Evolutionary conservation across 208 protist genomes (phyloP).

Genomic region (Acanthamoeba healyi): DNA sequence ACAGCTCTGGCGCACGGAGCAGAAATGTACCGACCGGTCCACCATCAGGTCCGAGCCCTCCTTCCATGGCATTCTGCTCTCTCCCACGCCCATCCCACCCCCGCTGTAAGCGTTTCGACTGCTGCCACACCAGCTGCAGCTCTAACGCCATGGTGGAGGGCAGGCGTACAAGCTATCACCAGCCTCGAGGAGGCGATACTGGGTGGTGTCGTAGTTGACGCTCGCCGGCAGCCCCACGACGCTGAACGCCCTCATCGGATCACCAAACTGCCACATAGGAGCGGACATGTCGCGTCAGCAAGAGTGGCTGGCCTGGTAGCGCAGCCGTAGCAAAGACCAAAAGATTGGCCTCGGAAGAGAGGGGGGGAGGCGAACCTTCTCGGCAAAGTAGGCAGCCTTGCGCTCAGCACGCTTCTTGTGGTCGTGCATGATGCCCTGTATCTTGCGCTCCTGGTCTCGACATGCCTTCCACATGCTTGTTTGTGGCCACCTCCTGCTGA

Average conservation of each 20-base stretch:
- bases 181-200: slow-evolving; percentile 61
- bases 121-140: background rate
- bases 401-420: slow-evolving; percentile 74
- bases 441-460: slow-evolving; percentile 43
- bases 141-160: background rate
- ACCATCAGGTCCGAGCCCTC: slow-evolving; percentile 68
- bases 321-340: background rate
- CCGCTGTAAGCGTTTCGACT: background rate
- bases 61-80: slow-evolving; percentile 64
- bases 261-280: background rate
- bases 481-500: too few species aligned
- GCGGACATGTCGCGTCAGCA: too few species aligned
- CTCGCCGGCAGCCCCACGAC: slow-evolving; percentile 54
- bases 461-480: slow-evolving; percentile 78
- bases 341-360: background rate
- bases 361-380: slow-evolving; percentile 4
- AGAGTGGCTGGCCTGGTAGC: background rate
- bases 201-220: slow-evolving; percentile 7
- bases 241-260: slow-evolving; percentile 50
- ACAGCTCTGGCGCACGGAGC: too few species aligned
- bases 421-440: slow-evolving; percentile 71
- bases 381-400: slow-evolving; percentile 73
- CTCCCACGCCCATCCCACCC: too few species aligned
- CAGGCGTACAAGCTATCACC: slow-evolving; percentile 47
- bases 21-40: slow-evolving; percentile 43